These are phyloP conservation scores for Omphalea diandra DNA, from an alignment of 441 rosid species.

Conservation along the genomic window DNA sequence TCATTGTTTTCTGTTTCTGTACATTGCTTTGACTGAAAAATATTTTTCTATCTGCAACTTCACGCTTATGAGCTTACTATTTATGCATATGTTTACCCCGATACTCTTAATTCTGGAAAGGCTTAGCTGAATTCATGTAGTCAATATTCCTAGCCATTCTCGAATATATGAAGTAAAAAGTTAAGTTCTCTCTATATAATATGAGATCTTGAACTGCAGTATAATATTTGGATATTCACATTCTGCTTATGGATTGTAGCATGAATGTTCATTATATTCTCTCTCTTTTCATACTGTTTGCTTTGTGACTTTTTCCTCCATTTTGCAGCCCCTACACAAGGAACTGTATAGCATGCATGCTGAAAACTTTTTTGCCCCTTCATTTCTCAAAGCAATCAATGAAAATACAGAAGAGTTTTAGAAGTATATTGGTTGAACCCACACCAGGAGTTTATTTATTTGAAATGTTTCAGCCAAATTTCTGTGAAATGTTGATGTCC, in stretches of 20 bases:
- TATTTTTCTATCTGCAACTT: not conserved
- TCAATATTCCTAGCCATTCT: not conserved
- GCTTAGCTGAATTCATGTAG: not conserved
- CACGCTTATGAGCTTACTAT: not conserved
- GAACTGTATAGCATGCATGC: slow-evolving; percentile 55
- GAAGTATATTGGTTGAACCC: slow-evolving; percentile 61
- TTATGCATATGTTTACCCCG: not conserved
- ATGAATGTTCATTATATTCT: not conserved
- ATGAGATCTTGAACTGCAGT: not conserved
- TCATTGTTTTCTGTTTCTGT: not conserved
- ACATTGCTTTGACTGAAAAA: not conserved
- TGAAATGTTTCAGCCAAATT: slow-evolving; percentile 66
- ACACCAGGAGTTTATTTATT: slow-evolving; percentile 72
- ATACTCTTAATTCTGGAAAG: not conserved
- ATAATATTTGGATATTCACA: not conserved
- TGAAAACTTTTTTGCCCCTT: slow-evolving; percentile 48
- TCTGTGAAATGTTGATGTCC: slow-evolving; percentile 64
- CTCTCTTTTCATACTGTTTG: not conserved
- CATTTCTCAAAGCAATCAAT: slow-evolving; percentile 59
- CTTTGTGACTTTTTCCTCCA: slow-evolving; percentile 12
- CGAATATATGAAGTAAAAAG: not conserved
- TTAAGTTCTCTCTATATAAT: not conserved
- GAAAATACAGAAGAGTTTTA: slow-evolving; percentile 63
- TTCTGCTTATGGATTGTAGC: not conserved
- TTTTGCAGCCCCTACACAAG: slow-evolving; percentile 58